phyloP scores from a whole-genome alignment of 2,329 filamentous ascomycete species.

The Fusarium guadeloupense region DNA sequence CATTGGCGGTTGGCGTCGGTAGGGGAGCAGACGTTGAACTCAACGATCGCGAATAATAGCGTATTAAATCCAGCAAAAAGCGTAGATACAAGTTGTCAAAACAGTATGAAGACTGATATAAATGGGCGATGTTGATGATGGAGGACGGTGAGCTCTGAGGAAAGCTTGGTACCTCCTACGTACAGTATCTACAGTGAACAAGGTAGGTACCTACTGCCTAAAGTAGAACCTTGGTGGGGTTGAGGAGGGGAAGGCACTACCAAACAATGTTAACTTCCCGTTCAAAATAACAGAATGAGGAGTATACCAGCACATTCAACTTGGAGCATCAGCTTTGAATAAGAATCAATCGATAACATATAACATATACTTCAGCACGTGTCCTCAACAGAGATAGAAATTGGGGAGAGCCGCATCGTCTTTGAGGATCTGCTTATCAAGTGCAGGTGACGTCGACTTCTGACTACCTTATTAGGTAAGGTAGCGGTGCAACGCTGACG shows the following conservation, averaged over 20 bases:
- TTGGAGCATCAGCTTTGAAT: not conserved
- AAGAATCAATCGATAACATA: too few species aligned
- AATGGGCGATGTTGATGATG: not conserved
- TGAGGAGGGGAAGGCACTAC: conserved; percentile 5
- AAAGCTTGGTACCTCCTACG: conserved; percentile 3
- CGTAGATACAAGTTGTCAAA: not conserved
- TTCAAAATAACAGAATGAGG: too few species aligned
- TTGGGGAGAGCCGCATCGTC: too few species aligned
- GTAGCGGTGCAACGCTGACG: conserved; percentile 4
- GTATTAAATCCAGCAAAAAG: not conserved
- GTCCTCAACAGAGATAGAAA: too few species aligned
- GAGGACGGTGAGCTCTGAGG: conserved; percentile 17
- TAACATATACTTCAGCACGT: too few species aligned
- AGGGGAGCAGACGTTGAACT: not conserved
- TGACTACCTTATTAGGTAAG: not conserved
- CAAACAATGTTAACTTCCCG: not conserved
- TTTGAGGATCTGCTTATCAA: too few species aligned
- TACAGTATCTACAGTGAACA: not conserved
- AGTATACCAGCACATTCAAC: not conserved
- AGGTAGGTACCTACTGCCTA: not conserved
- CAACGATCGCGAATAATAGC: not conserved
- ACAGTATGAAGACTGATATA: not conserved
- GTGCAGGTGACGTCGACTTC: conserved; percentile 16
- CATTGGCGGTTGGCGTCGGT: conserved; percentile 3
- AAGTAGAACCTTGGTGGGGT: conserved; percentile 4